Conservation (phyloP, 2,329 filamentous ascomycete species). For the Pleurostoma richardsiae region DNA sequence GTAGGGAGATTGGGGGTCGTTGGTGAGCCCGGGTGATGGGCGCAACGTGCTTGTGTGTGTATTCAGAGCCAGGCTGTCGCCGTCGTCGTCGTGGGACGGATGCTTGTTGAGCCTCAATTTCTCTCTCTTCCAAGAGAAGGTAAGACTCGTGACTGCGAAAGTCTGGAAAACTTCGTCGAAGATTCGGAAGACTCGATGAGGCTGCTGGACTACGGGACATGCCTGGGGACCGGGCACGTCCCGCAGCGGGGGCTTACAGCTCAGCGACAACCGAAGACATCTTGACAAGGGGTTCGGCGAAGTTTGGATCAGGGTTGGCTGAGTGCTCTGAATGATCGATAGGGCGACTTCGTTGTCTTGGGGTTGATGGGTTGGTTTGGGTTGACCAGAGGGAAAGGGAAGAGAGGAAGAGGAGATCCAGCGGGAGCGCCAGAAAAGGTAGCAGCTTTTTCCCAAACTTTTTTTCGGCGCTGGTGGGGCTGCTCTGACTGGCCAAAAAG, state of each 20-base stretch:
- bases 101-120: slow-evolving; percentile 15
- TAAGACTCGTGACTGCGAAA: slow-evolving; percentile 38
- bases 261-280: slow-evolving; percentile 77
- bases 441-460: slow-evolving; percentile 9
- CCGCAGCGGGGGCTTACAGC: slow-evolving; percentile 89
- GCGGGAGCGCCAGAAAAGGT: slow-evolving; percentile 17
- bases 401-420: slow-evolving; percentile 21
- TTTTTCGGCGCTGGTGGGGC: no score
- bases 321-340: slow-evolving; percentile 26
- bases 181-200: slow-evolving; percentile 66
- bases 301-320: slow-evolving; percentile 43
- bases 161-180: slow-evolving; percentile 66
- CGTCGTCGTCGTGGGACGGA: slow-evolving; percentile 5
- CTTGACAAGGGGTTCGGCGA: slow-evolving; percentile 59
- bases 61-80: slow-evolving; percentile 33
- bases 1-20: slow-evolving; percentile 1
- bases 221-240: slow-evolving; percentile 47
- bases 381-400: slow-evolving; percentile 25
- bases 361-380: slow-evolving; percentile 26
- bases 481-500: no score
- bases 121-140: slow-evolving; percentile 19
- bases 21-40: slow-evolving; percentile 1
- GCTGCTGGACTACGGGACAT: slow-evolving; percentile 80
- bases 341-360: slow-evolving; percentile 65
- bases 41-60: slow-evolving; percentile 14